Evolutionary conservation across 2,329 filamentous ascomycete species (phyloP).

Genomic region (Curvularia verruculosa): DNA sequence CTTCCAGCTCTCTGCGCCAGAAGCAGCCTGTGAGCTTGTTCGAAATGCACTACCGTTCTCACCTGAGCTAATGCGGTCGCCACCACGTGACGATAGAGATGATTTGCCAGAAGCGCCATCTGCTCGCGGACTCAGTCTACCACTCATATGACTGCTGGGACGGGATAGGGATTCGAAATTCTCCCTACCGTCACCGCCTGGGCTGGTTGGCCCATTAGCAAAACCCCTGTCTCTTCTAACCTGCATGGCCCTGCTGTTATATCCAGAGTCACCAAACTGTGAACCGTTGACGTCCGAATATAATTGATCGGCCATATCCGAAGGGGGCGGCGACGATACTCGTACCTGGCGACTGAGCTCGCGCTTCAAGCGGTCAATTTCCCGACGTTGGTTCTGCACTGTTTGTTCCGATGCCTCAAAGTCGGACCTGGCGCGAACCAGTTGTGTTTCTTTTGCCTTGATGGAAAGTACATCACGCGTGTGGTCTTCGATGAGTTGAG

Average conservation of each 20-base stretch:
- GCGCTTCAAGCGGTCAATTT: conserved; percentile 91
- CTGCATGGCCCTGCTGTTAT: conserved; percentile 51
- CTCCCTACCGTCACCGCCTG: conserved; percentile 56
- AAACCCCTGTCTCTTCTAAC: conserved; percentile 37
- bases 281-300: conserved; percentile 59
- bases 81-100: conserved; percentile 42
- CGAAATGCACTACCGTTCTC: conserved; percentile 33
- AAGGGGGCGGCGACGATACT: conserved; percentile 62
- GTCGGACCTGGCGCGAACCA: conserved; percentile 89
- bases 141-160: conserved; percentile 44
- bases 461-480: conserved; percentile 94
- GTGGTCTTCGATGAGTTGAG: conserved; percentile 94
- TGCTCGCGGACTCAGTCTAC: conserved; percentile 50
- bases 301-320: conserved; percentile 52
- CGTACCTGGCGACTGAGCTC: conserved; percentile 67
- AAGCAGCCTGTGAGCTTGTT: conserved; percentile 36
- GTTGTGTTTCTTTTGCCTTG: conserved; percentile 97
- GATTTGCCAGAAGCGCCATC: conserved; percentile 40
- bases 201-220: conserved; percentile 40
- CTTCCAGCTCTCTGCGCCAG: conserved; percentile 83
- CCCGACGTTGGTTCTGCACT: conserved; percentile 81
- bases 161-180: conserved; percentile 50
- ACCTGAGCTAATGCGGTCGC: conserved; percentile 42
- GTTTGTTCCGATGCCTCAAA: conserved; percentile 86
- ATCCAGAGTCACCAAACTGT: conserved; percentile 41